Evolutionary conservation across 768 basidiomycete species (phyloP), one percentile per base, ranked within the genome.

Genomic region (Rhizopogon rudus): DNA sequence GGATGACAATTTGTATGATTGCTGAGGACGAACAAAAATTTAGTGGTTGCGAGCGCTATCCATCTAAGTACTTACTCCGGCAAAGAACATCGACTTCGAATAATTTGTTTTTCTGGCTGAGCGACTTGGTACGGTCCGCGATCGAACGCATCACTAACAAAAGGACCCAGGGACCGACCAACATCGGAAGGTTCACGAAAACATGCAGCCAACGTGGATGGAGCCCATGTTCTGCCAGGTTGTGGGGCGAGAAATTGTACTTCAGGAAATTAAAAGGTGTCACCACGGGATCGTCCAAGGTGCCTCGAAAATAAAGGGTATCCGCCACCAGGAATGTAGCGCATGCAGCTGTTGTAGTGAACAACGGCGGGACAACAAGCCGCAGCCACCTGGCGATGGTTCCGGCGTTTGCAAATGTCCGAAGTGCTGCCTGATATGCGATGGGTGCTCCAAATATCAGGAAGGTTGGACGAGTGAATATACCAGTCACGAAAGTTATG

Each of bases 151-250:
- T 55, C 45, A 51, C 44, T 54, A 63, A 52, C 66, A 65, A 63
- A 8, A 66, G 50, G n/a, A 73, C n/a, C 12, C 67, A 53, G 4
- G 73, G 73, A 16, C 74, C 71, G 3, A 75, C 60, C 13, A 76
- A 55, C 66, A 76, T 67, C 16, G 75, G 74, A 9, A 76, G 54
- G 57, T 76, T 76, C 31, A 76, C 69, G 20, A 66, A 63, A 33
- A 70, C 46, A 54, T 75, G 74, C 5, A 76, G 63, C 74, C 73
- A 75, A 20, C 64, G 64, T 1, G 75, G 75, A 59, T 76, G 75
- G 14, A 75, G 52, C 8, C 74, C 75, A 46, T 76, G 74, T 28
- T 65, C 67, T 0, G 70, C 70, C 35, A 74, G 67, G 60, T 76
- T 75, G 14, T 64, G 58, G 9, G 67, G 52, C 3, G 67, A 65